Base-by-base conservation (phyloP, 441 rosid genomes). In the Populus trichocarpa region DNA sequence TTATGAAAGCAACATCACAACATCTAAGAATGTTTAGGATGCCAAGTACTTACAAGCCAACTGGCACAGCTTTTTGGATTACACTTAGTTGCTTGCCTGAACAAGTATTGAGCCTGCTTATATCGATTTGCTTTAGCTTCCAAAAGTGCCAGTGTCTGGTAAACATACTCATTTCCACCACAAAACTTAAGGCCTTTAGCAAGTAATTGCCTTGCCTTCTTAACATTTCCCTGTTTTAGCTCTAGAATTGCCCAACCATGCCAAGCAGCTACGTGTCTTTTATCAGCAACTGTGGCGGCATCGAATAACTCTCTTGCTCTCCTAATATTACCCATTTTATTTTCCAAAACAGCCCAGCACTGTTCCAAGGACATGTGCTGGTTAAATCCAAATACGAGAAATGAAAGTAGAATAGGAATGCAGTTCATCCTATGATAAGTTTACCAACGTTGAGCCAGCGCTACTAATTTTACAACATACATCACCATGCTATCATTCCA, bases 321-420 rank as follows among this genome's bases (percentile, higher is more conserved):
- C 82, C 97, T 83, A 78, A 87, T 83, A 81, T 96, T 92, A 72
- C 99, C 97, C 86, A 90, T 65, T 85, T 81, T 92, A 73, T 87
- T 88, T 87, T 96, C 99, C 88, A 96, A 59, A 75, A 96, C 98
- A 77, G 97, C 99, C 98, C 98, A 96, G 74, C 99, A 96, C 99
- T 96, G 95, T 81, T 78, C 59, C 81, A 84, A 74, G 46, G 79
- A 70, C 76, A 74, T 63, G 81, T 53, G 28, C 40, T 59, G 28
- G 73, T 69, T 82, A 71, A 84, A 71, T 35, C 50, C 30, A 42
- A 40, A 70, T 57, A 16, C 11, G 38, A 77, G 33, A 57, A 67
- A 57, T 9, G 72, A 79, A 23, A 40, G 6, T 25, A 46, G 57
- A 75, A 28, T 22, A 71, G 18, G 30, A 61, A 66, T n/a, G 69